Evolutionary conservation across 1,139 yeast species (phyloP), one percentile per base, ranked within the genome.

Genomic region (Candida sanyaensis): DNA sequence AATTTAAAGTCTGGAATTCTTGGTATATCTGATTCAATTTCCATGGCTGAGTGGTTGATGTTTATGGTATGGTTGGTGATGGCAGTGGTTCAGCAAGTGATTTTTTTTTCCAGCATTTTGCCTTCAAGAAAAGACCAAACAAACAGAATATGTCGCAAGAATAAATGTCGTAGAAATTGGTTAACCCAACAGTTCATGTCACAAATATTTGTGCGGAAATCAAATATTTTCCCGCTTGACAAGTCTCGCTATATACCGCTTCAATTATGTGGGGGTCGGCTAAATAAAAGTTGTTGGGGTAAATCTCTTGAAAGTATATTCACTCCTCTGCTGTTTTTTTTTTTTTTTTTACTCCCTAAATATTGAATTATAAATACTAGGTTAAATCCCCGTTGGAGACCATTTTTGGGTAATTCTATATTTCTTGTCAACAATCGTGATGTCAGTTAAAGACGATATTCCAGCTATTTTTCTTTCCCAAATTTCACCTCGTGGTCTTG

Each of bases 1-100:
- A 92, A 80, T 54, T 75, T 77, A 67, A 87, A 86, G 64, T 91
- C 91, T 30, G 98, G 98, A 45, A 88, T 80, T 59, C 78, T 77
- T 44, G 82, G 79, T 28, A 82, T 74, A 54, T 76, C 84, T 43
- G 82, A 70, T 41, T 68, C 75, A 54, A 60, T 63, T 44, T 63
- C 69, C 77, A 73, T 73, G 47, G 43, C 60, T 48, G 26, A 21
- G n/a, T 41, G 13, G 10, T 41, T 12, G 32, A 11, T 36, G 24
- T 17, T 5, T 23, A 10, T n/a, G 8, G 27, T 11, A 12, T 12
- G 11, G 17, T 36, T 36, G 29, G n/a, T 21, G 1, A 21, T 34
- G 26, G 27, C 24, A 11, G n/a, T 26, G 24, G 17, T n/a, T 36
- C 29, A 36, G 24, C 39, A 13, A 23, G 28, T 26, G 9, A 4